Base-by-base conservation (phyloP, 805 yeast genomes). In the Kuraishia molischiana region DNA sequence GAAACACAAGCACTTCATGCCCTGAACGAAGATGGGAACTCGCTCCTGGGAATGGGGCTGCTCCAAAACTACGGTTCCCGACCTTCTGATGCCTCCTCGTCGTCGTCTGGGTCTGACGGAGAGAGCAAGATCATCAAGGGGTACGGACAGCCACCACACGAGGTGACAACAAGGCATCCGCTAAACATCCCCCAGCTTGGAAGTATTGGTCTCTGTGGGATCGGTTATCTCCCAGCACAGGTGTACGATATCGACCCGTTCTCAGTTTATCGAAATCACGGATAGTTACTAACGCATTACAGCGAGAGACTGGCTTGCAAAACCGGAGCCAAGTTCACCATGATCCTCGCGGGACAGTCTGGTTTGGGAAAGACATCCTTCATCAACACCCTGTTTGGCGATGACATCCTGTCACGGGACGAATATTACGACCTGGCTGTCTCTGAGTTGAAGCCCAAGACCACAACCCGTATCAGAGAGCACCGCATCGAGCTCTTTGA, bases 291-390 rank as follows among this genome's bases (percentile, higher is more conserved):
- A 22, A 22, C 26, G 10, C 26, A 22, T 22, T 8, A 11, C 17
- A 28, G 31, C 17, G 31, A 28, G 13, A 28, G 31, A 28, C 6
- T 52, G 20, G 55, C 56, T 9, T 49, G 70, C 35, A 72, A 66
- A 43, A 66, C 67, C 40, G 95, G 95, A 14, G 77, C 85, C 17
- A 66, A 77, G 19, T 82, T 85, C 59, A 85, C 94, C 34, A 51
- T 89, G 40, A 76, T 87, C 83, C 76, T 86, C 28, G 87, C 82
- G 35, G 96, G 97, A 22, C 87, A 82, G 57, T 67, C 82, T 36
- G 96, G 96, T 3, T 67, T 84, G 37, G 95, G 95, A 34, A 85
- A 85, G 53, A 74, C 85, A 3, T 76, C 90, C 1, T 85, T 87
- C 44, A 63, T 86, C 48, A 85, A 89, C 64, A 79, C 94, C 6